Percentiles rank a stretch among this genome's conserved stretches.
These are phyloP conservation scores for Suhomyces tanzawaensis DNA, from an alignment of 805 yeast species.

Conservation along the genomic window DNA sequence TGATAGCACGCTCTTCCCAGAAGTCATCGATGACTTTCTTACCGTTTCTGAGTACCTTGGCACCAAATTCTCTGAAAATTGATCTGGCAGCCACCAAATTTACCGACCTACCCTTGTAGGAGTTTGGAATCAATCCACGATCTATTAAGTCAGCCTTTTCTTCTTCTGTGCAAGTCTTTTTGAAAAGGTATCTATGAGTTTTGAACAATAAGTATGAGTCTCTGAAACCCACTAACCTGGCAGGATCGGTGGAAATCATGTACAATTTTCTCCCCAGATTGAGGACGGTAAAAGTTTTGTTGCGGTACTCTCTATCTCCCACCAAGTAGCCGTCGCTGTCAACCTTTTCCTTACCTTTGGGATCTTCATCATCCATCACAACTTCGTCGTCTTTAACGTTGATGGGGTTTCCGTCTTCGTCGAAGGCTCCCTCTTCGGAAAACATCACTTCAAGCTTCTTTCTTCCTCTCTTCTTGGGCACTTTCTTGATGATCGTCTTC, in stretches of 20 bases:
- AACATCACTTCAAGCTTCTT: constrained; percentile 38
- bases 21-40: constrained; percentile 82
- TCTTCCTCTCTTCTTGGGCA: constrained; percentile 22
- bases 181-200: constrained; percentile 73
- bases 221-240: constrained; percentile 89
- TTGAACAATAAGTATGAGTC: constrained; percentile 89
- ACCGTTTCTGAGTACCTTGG: constrained; percentile 77
- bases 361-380: constrained; percentile 65
- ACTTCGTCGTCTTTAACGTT: constrained; percentile 74
- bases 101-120: constrained; percentile 87
- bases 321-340: constrained; percentile 61
- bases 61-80: constrained; percentile 88
- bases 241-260: constrained; percentile 95
- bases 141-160: constrained; percentile 83
- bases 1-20: constrained; percentile 62
- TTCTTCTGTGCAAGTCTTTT: constrained; percentile 67
- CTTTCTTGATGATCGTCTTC: constrained; percentile 10
- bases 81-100: constrained; percentile 90
- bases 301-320: constrained; percentile 74
- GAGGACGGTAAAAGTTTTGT: constrained; percentile 61
- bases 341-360: constrained; percentile 74
- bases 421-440: constrained; percentile 46
- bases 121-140: constrained; percentile 78
- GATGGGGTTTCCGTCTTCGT: constrained; percentile 67
- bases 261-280: constrained; percentile 70